These are phyloP conservation scores for slime mould (Dictyostelium discoideum) DNA, from an alignment of 78 protist species.

Conservation along the genomic window DNA sequence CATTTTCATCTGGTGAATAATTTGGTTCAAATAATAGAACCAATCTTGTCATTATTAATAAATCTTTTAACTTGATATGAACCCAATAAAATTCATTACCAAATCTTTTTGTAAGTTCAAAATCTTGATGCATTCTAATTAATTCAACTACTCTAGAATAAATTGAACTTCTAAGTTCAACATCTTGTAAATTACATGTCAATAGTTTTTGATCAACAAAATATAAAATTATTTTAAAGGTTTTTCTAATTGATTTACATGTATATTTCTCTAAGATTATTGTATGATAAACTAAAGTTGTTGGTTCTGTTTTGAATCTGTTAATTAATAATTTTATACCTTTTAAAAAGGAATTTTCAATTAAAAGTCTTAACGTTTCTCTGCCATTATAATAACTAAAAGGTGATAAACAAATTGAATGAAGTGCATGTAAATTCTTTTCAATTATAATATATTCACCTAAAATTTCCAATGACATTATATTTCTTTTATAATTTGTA, in stretches of 20 bases:
- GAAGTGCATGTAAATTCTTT: background rate
- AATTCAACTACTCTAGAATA: background rate
- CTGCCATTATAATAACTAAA: background rate
- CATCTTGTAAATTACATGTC: background rate
- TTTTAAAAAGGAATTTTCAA: background rate
- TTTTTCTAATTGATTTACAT: background rate
- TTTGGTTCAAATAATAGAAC: background rate
- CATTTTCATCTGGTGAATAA: background rate
- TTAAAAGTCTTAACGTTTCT: background rate
- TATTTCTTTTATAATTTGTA: background rate
- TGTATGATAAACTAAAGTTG: background rate
- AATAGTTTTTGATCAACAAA: background rate
- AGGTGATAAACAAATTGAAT: background rate
- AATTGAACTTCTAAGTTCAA: background rate
- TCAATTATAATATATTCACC: background rate
- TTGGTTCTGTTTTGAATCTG: background rate
- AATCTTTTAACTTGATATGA: background rate
- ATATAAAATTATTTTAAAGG: background rate
- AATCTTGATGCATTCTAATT: background rate
- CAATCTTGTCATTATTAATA: background rate
- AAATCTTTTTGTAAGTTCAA: background rate
- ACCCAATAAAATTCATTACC: background rate
- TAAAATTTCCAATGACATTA: background rate
- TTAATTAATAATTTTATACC: background rate
- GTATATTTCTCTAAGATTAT: background rate